Evolutionary conservation across 208 protist genomes (phyloP).

Genomic region (Crithidia fasciculata): DNA sequence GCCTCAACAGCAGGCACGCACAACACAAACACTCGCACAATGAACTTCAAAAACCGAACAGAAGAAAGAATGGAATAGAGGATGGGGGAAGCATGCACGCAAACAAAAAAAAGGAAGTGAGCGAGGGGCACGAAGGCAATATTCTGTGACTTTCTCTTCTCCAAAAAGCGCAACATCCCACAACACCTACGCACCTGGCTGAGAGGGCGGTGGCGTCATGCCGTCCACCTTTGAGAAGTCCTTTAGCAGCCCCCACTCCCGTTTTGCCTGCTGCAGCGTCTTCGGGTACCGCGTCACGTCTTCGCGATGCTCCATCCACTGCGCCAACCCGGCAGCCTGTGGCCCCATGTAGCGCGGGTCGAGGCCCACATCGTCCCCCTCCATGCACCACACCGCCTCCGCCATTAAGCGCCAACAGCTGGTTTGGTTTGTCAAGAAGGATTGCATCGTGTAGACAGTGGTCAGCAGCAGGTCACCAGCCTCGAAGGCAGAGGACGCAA

Average conservation of each 20-base stretch:
- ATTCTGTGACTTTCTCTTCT: too few species aligned
- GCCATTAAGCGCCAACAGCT: conserved; percentile 74
- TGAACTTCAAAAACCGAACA: too few species aligned
- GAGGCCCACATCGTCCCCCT: conserved; percentile 82
- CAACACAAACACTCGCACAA: too few species aligned
- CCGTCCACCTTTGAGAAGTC: conserved; percentile 11
- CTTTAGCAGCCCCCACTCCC: conserved; percentile 66
- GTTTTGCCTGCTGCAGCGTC: conserved; percentile 67
- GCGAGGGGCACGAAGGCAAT: too few species aligned
- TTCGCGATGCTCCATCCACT: conserved; percentile 57
- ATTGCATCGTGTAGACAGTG: conserved; percentile 88
- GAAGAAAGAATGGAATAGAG: too few species aligned
- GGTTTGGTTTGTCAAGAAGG: conserved; percentile 79
- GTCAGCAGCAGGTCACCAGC: conserved; percentile 80
- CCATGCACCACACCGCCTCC: conserved; percentile 87
- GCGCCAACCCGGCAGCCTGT: conserved; percentile 53
- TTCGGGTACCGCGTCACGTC: conserved; percentile 60
- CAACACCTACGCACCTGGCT: not conserved
- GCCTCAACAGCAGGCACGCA: too few species aligned
- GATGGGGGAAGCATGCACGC: too few species aligned
- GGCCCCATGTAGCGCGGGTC: conserved; percentile 78
- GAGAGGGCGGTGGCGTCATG: not conserved
- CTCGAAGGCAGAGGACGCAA: conserved; percentile 70
- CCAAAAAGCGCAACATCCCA: too few species aligned
- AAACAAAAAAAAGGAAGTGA: too few species aligned